A percentile compares a stretch with the other conserved stretches of the same genome.
These are phyloP conservation scores for Hibiscus tridactylites DNA, from an alignment of 345 rosid species.

Conservation along the genomic window DNA sequence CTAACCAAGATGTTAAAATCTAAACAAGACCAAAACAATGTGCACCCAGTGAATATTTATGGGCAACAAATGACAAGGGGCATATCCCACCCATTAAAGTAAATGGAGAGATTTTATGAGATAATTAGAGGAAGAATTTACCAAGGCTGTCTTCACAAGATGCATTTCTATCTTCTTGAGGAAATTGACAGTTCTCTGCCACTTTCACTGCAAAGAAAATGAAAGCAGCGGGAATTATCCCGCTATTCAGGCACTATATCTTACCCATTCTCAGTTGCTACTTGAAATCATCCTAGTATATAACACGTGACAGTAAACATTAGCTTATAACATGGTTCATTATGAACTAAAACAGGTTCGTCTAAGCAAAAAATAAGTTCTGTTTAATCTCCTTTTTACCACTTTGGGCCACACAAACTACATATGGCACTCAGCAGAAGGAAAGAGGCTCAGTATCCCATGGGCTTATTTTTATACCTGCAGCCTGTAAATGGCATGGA, in stretches of 20 bases:
- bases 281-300: not conserved
- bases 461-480: constrained; percentile 15
- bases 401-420: not conserved
- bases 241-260: not conserved
- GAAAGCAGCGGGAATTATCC: not conserved
- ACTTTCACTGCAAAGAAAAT: constrained; percentile 6
- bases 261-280: not conserved
- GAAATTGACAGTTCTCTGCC: constrained; percentile 3
- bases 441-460: not conserved
- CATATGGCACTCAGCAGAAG: not conserved
- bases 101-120: not conserved
- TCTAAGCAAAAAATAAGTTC: not conserved
- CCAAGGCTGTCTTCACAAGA: constrained; percentile 4
- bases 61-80: not conserved
- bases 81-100: not conserved
- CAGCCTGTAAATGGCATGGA: constrained; percentile 22
- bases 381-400: not conserved
- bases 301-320: not conserved
- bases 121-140: not conserved
- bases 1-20: not conserved
- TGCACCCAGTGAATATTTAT: not conserved
- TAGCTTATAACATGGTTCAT: not conserved
- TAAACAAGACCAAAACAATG: not conserved
- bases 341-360: not conserved
- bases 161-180: constrained; percentile 1